Conservation (phyloP, 352 stramenopile genomes). For the Globisporangium abappressorium region DNA sequence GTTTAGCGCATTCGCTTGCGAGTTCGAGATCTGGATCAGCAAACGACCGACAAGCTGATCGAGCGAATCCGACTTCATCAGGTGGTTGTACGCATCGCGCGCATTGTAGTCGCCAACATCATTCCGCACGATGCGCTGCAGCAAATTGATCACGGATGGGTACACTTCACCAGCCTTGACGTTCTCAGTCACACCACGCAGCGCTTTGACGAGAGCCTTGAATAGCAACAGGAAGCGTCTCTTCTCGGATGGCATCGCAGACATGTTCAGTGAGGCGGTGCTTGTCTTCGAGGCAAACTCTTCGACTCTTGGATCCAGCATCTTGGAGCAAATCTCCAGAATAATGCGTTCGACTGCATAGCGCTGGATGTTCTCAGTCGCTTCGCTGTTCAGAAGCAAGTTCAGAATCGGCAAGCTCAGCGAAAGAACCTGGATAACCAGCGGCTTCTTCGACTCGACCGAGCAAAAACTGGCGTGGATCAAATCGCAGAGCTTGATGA, state of each 20-base stretch:
- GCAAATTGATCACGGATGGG: constrained; percentile 70
- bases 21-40: constrained; percentile 56
- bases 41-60: constrained; percentile 77
- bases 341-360: constrained; percentile 76
- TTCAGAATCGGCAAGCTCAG: constrained; percentile 70
- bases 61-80: constrained; percentile 74
- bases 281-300: constrained; percentile 44
- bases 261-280: constrained; percentile 34
- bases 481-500: constrained; percentile 66
- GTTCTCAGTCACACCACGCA: constrained; percentile 53
- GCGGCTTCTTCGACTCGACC: constrained; percentile 54
- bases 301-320: constrained; percentile 70
- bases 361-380: constrained; percentile 60
- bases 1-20: constrained; percentile 53
- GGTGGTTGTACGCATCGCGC: constrained; percentile 61
- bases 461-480: constrained; percentile 71
- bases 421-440: constrained; percentile 69
- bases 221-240: constrained; percentile 68
- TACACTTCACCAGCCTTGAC: constrained; percentile 70
- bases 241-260: constrained; percentile 43
- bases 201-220: constrained; percentile 65
- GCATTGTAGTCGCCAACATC: constrained; percentile 80
- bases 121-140: constrained; percentile 79
- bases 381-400: constrained; percentile 56
- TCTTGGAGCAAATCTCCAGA: constrained; percentile 69